phyloP scores from a whole-genome alignment of 768 basidiomycete genomes.

The Nidularia pulvinata region DNA sequence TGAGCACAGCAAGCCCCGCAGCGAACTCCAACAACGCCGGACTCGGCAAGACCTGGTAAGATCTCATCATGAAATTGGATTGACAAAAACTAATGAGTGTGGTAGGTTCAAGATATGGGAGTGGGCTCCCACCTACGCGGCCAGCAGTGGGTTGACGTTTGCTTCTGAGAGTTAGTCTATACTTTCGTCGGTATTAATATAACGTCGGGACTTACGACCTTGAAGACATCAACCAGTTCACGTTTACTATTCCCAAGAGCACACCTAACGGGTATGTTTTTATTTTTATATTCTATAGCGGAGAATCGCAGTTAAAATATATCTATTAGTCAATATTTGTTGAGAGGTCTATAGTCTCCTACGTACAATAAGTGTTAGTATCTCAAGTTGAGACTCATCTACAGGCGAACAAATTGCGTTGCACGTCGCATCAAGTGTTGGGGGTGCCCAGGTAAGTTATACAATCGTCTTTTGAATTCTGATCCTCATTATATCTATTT shows the following conservation, averaged over 20 bases:
- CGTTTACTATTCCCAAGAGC: conserved; percentile 28
- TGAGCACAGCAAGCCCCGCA: conserved; percentile 25
- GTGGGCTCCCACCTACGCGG: conserved; percentile 24
- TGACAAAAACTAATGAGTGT: not conserved
- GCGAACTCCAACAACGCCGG: conserved; percentile 36
- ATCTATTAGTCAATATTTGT: conserved; percentile 19
- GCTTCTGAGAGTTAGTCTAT: conserved; percentile 20
- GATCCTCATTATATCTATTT: not conserved
- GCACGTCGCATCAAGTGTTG: conserved; percentile 20
- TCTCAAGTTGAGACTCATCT: not conserved
- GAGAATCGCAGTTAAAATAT: not conserved
- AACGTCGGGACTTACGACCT: not conserved
- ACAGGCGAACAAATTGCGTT: conserved; percentile 30
- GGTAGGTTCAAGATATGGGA: conserved; percentile 41
- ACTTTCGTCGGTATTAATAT: not conserved
- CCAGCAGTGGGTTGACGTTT: conserved; percentile 25
- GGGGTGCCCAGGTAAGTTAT: conserved; percentile 22
- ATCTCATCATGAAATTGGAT: not conserved
- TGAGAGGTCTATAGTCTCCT: conserved; percentile 12
- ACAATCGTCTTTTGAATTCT: not conserved
- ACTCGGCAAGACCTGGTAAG: conserved; percentile 34
- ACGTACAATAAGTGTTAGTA: not conserved
- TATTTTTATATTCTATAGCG: not conserved
- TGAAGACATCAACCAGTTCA: conserved; percentile 25
- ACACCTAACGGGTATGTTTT: conserved; percentile 25